Evolutionary conservation across 129 eudicot species (phyloP).

Genomic region (Solidago caesia): DNA sequence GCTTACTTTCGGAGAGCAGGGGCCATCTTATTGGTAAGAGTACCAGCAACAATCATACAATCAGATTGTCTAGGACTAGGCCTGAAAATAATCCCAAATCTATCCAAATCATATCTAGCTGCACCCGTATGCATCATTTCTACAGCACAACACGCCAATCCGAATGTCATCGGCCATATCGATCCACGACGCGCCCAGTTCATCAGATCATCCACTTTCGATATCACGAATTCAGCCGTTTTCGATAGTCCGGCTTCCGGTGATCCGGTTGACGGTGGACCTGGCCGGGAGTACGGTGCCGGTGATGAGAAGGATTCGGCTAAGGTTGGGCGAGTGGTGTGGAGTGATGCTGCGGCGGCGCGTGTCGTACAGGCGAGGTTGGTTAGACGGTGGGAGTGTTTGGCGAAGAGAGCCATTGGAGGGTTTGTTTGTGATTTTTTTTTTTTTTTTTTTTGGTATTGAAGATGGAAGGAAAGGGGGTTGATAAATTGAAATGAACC

Average conservation of each 20-base stretch:
- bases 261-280: constrained; percentile 55
- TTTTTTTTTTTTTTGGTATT: not conserved
- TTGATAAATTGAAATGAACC: not conserved
- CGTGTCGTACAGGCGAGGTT: constrained; percentile 45
- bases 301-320: constrained; percentile 49
- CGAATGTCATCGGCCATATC: constrained; percentile 99
- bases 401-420: constrained; percentile 55
- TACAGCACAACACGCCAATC: constrained; percentile 95
- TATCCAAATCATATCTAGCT: constrained; percentile 87
- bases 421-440: constrained; percentile 5
- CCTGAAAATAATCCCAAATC: constrained; percentile 90
- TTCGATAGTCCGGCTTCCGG: constrained; percentile 55
- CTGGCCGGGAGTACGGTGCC: constrained; percentile 50
- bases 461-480: not conserved
- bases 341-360: constrained; percentile 56
- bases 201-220: constrained; percentile 94
- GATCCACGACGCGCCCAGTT: constrained; percentile 97
- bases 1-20: constrained; percentile 96
- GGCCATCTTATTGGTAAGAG: constrained; percentile 98
- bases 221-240: constrained; percentile 85
- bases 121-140: constrained; percentile 99
- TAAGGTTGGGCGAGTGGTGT: constrained; percentile 59
- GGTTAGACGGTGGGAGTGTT: constrained; percentile 53
- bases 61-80: constrained; percentile 98
- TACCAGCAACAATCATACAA: constrained; percentile 98